Evolutionary conservation across 495 filamentous ascomycete species (phyloP).

Genomic region (Annulohypoxylon moriforme): DNA sequence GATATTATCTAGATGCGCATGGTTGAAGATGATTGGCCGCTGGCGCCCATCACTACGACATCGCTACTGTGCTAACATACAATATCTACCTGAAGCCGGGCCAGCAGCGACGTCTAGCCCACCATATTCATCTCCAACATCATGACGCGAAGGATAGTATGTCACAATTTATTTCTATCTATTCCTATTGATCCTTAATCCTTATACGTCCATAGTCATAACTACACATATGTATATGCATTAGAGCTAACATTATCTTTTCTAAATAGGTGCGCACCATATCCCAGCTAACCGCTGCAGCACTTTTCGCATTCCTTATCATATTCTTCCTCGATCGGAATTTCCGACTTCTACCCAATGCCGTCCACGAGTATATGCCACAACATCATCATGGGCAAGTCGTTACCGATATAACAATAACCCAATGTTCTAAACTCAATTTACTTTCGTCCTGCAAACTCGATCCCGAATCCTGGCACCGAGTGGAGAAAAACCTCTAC

Average conservation of each 20-base stretch:
- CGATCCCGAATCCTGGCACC: conserved; percentile 79
- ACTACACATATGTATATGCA: background rate
- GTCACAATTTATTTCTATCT: conserved; percentile 14
- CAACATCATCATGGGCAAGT: conserved; percentile 82
- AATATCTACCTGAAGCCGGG: conserved; percentile 21
- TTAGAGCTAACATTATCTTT: conserved; percentile 41
- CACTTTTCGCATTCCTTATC: conserved; percentile 71
- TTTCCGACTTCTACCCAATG: conserved; percentile 83
- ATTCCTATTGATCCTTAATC: background rate
- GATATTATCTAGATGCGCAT: conserved; percentile 32
- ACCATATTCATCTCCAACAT: conserved; percentile 38
- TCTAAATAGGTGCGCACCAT: conserved; percentile 77
- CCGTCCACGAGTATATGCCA: conserved; percentile 84
- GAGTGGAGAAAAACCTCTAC: conserved; percentile 93
- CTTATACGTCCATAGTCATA: background rate
- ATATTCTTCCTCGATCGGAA: conserved; percentile 83
- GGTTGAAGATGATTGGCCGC: conserved; percentile 45
- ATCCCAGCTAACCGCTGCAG: conserved; percentile 78
- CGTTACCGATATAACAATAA: conserved; percentile 90
- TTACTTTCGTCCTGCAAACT: conserved; percentile 82
- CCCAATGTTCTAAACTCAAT: conserved; percentile 78
- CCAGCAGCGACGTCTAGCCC: conserved; percentile 23
- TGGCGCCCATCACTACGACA: conserved; percentile 40
- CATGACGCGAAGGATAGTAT: conserved; percentile 63
- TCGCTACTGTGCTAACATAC: conserved; percentile 45